A percentile compares a stretch with the other conserved stretches of the same genome.
phyloP scores from a whole-genome alignment of 352 stramenopile genomes.

The Globisporangium megalacanthum region DNA sequence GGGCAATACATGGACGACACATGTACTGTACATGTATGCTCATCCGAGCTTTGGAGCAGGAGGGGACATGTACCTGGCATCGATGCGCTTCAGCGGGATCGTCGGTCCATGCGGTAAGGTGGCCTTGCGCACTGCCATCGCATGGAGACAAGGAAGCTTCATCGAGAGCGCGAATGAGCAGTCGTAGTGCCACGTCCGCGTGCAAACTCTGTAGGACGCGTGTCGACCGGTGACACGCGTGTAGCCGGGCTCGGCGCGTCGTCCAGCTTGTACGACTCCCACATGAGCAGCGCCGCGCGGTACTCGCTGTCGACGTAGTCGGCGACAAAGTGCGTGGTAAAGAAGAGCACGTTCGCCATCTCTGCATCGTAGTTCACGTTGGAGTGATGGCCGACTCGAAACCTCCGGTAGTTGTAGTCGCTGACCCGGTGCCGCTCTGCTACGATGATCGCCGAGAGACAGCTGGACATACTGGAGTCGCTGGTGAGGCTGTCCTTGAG shows the following conservation, averaged over 20 bases:
- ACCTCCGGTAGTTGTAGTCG: not conserved
- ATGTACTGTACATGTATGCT: not conserved
- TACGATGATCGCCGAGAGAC: not conserved
- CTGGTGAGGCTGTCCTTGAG: slow-evolving; percentile 14
- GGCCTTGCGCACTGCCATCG: too few species aligned
- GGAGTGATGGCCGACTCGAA: not conserved
- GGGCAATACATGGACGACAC: not conserved
- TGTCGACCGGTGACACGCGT: not conserved
- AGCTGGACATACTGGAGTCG: slow-evolving; percentile 1
- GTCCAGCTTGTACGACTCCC: not conserved
- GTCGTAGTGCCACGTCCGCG: slow-evolving; percentile 7
- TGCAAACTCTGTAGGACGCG: not conserved
- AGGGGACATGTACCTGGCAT: too few species aligned
- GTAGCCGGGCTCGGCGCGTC: not conserved
- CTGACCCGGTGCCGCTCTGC: not conserved
- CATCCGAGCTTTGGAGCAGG: too few species aligned
- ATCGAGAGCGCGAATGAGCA: not conserved
- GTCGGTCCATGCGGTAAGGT: too few species aligned
- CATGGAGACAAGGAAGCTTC: too few species aligned
- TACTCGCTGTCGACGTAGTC: slow-evolving; percentile 5
- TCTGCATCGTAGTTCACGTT: slow-evolving; percentile 19
- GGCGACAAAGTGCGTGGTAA: slow-evolving; percentile 19
- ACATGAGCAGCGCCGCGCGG: too few species aligned
- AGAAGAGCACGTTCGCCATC: slow-evolving; percentile 10
- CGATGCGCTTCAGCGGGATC: too few species aligned